phyloP scores from a whole-genome alignment of 257 asterid genomes.

The Penstemon davidsonii region DNA sequence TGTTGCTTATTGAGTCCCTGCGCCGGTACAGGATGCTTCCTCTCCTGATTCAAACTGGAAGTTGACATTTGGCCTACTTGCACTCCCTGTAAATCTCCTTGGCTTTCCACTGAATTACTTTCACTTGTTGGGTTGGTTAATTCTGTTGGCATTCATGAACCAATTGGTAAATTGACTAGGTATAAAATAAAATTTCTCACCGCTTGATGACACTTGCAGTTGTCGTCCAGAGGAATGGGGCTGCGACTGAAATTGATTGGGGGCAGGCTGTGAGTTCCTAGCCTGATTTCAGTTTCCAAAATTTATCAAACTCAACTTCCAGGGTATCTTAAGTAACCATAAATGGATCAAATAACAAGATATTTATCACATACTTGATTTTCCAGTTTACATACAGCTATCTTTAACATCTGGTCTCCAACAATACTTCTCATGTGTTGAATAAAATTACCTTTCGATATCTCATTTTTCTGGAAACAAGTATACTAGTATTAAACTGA shows the following conservation, averaged over 20 bases:
- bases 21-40: constrained; percentile 60
- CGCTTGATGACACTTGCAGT: constrained; percentile 51
- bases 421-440: constrained; percentile 83
- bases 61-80: constrained; percentile 49
- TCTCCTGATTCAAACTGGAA: constrained; percentile 54
- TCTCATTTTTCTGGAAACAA: constrained; percentile 74
- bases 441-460: constrained; percentile 77
- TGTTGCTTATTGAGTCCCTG: constrained; percentile 78
- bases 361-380: constrained; percentile 53
- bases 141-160: constrained; percentile 33
- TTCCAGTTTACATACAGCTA: constrained; percentile 84
- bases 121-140: constrained; percentile 47
- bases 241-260: constrained; percentile 54
- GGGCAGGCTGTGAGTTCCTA: constrained; percentile 42
- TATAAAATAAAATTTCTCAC: constrained; percentile 36
- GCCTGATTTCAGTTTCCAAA: constrained; percentile 47
- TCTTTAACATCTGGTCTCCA: constrained; percentile 91
- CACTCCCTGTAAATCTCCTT: constrained; percentile 52
- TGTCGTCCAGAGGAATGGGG: constrained; percentile 56
- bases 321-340: constrained; percentile 11
- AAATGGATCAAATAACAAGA: constrained; percentile 20
- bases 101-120: constrained; percentile 47
- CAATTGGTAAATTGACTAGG: constrained; percentile 22
- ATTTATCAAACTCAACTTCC: constrained; percentile 26
- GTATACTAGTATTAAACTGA: constrained; percentile 24